Evolutionary conservation across 2,329 filamentous ascomycete species (phyloP).

Genomic region (Fusarium sp.): DNA sequence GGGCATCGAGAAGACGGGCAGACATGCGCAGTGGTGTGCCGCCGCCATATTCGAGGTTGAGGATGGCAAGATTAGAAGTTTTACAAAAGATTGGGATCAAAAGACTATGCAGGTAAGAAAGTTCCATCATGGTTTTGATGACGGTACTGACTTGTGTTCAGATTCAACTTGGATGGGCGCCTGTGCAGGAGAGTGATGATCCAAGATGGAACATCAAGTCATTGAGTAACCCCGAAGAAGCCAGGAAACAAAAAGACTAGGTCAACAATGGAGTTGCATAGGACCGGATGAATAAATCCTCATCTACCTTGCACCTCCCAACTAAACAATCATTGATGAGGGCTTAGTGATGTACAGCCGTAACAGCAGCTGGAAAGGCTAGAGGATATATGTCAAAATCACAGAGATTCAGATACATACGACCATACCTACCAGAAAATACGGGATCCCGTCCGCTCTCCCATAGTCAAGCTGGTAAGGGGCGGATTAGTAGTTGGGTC

Average conservation of each 20-base stretch:
- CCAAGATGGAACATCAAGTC: constrained; percentile 38
- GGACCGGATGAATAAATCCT: background rate
- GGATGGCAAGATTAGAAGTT: constrained; percentile 24
- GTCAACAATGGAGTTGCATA: background rate
- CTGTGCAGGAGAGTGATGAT: constrained; percentile 38
- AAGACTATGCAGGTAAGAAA: constrained; percentile 25
- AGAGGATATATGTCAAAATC: fast-evolving
- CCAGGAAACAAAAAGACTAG: constrained; percentile 4
- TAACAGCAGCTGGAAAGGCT: too few relatives aligned
- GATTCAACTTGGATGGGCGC: constrained; percentile 43
- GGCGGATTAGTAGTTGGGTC: background rate
- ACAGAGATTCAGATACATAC: background rate
- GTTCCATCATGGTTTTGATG: too few relatives aligned
- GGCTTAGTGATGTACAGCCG: background rate
- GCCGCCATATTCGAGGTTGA: constrained; percentile 43
- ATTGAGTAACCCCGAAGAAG: constrained; percentile 22
- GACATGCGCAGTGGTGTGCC: constrained; percentile 32
- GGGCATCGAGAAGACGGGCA: constrained; percentile 33
- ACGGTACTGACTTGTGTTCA: background rate
- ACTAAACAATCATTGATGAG: too few relatives aligned
- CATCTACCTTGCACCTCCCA: background rate
- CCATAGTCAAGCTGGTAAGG: background rate
- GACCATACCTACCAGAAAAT: background rate
- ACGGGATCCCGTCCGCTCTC: background rate
- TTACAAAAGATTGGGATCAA: constrained; percentile 32